Percentiles rank a stretch among this genome's conserved stretches.
Evolutionary conservation across 2,329 filamentous ascomycete species (phyloP).

Genomic region (Dactylellina leptospora): DNA sequence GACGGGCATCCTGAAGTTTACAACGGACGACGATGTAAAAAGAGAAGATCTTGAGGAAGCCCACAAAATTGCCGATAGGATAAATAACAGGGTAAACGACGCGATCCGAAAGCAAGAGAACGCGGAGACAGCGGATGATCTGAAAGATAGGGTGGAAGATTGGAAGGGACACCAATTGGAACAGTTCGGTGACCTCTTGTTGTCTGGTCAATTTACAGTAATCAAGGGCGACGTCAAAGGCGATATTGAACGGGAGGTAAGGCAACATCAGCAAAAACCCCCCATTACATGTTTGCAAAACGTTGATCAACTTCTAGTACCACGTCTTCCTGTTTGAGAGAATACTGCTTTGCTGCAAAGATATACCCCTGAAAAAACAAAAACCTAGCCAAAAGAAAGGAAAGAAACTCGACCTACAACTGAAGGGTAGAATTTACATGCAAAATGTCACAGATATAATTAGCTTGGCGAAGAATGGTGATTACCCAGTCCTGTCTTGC

Average conservation of each 20-base stretch:
- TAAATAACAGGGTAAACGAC: conserved; percentile 85
- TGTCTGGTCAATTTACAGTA: conserved; percentile 90
- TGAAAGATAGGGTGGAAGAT: conserved; percentile 85
- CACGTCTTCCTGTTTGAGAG: conserved; percentile 97
- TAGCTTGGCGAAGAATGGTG: conserved; percentile 85
- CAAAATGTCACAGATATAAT: conserved; percentile 97
- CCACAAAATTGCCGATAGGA: conserved; percentile 81
- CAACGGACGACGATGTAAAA: conserved; percentile 70
- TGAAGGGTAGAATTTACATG: conserved; percentile 99
- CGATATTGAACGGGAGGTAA: conserved; percentile 88
- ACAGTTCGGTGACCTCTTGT: conserved; percentile 85
- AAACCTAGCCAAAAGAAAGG: conserved; percentile 68
- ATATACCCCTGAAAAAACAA: conserved; percentile 85
- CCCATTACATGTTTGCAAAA: conserved; percentile 30
- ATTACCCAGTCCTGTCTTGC: conserved; percentile 50
- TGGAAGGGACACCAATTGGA: conserved; percentile 95
- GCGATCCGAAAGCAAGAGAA: conserved; percentile 89
- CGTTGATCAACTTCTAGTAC: conserved; percentile 69
- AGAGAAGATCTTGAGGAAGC: conserved; percentile 78
- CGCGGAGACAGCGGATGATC: conserved; percentile 81
- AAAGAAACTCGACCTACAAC: conserved; percentile 82
- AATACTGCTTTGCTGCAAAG: conserved; percentile 96
- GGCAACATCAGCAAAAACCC: conserved; percentile 58
- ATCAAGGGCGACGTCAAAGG: conserved; percentile 81
- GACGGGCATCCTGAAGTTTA: conserved; percentile 83